These are phyloP conservation scores for Phoma sp. DNA, from an alignment of 2,329 filamentous ascomycete genomes.

Conservation along the genomic window DNA sequence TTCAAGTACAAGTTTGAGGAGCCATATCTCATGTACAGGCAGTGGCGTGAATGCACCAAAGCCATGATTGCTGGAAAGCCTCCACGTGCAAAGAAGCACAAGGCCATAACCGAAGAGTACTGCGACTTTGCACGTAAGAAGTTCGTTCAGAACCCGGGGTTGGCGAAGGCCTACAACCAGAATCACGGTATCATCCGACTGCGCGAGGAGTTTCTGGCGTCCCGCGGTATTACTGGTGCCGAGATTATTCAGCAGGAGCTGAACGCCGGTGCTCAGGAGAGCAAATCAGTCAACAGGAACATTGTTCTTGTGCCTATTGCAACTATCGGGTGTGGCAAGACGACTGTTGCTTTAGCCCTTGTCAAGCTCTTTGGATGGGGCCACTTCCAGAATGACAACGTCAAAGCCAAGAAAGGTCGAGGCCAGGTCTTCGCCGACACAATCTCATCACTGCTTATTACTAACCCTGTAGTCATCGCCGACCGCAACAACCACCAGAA, in stretches of 20 bases:
- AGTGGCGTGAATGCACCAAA: slow-evolving; percentile 98
- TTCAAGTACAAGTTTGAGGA: slow-evolving; percentile 99
- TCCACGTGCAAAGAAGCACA: slow-evolving; percentile 84
- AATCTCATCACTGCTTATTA: slow-evolving; percentile 68
- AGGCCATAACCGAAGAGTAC: slow-evolving; percentile 89
- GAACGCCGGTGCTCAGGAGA: slow-evolving; percentile 57
- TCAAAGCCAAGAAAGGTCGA: slow-evolving; percentile 75
- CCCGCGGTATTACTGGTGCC: slow-evolving; percentile 82
- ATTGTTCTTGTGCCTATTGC: slow-evolving; percentile 89
- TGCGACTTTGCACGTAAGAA: slow-evolving; percentile 78
- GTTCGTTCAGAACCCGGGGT: slow-evolving; percentile 69
- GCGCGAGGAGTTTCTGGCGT: slow-evolving; percentile 83
- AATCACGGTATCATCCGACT: slow-evolving; percentile 97
- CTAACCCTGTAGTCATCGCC: slow-evolving; percentile 77
- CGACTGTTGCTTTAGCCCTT: slow-evolving; percentile 83
- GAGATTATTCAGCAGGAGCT: slow-evolving; percentile 83
- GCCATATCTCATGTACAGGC: slow-evolving; percentile 97
- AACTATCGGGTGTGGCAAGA: slow-evolving; percentile 96
- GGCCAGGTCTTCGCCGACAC: slow-evolving; percentile 78
- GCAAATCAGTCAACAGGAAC: slow-evolving; percentile 65
- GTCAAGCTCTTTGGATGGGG: slow-evolving; percentile 87
- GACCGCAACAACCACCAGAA: slow-evolving; percentile 93
- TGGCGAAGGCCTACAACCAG: slow-evolving; percentile 74
- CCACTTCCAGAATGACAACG: slow-evolving; percentile 96
- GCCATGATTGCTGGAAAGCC: slow-evolving; percentile 76